Percentiles rank a stretch among this genome's conserved stretches.
Conservation (phyloP, 768 basidiomycete genomes). For the Cystobasidium onofrii region DNA sequence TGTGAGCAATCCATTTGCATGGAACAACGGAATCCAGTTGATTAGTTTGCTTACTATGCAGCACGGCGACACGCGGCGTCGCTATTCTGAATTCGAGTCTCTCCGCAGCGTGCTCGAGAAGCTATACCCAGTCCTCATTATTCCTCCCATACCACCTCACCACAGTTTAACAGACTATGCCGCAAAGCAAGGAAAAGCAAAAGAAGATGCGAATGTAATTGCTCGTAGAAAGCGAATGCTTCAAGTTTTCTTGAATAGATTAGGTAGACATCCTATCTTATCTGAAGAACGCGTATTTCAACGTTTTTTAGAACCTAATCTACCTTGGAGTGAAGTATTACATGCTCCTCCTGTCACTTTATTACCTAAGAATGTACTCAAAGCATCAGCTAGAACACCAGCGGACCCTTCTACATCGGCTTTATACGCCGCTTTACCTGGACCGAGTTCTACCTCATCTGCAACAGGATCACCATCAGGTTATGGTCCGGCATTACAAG, state of each 20-base stretch:
- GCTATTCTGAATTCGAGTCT: slow-evolving; percentile 97
- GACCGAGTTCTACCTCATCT: slow-evolving; percentile 63
- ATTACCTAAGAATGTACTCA: slow-evolving; percentile 89
- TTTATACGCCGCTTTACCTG: slow-evolving; percentile 71
- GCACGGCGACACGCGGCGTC: slow-evolving; percentile 72
- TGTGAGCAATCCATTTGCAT: too few relatives aligned
- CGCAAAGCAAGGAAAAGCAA: slow-evolving; percentile 89
- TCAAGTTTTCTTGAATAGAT: slow-evolving; percentile 84
- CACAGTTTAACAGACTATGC: slow-evolving; percentile 94
- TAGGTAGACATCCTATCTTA: slow-evolving; percentile 83
- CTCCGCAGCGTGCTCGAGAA: slow-evolving; percentile 71
- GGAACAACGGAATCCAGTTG: too few relatives aligned
- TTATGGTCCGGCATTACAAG: slow-evolving; percentile 56
- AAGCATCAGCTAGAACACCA: slow-evolving; percentile 89
- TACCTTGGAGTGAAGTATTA: slow-evolving; percentile 91
- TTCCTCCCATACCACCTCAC: slow-evolving; percentile 96
- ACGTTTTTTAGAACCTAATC: slow-evolving; percentile 87
- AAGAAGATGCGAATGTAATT: slow-evolving; percentile 88
- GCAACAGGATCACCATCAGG: slow-evolving; percentile 19
- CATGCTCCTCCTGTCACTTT: slow-evolving; percentile 84
- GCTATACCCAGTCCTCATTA: slow-evolving; percentile 89
- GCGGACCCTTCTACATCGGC: slow-evolving; percentile 61
- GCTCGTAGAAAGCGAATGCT: slow-evolving; percentile 86
- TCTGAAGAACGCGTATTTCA: slow-evolving; percentile 95
- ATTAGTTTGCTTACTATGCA: slow-evolving; percentile 46